Conservation (phyloP, 768 basidiomycete genomes). For the Lyophyllum semitale region DNA sequence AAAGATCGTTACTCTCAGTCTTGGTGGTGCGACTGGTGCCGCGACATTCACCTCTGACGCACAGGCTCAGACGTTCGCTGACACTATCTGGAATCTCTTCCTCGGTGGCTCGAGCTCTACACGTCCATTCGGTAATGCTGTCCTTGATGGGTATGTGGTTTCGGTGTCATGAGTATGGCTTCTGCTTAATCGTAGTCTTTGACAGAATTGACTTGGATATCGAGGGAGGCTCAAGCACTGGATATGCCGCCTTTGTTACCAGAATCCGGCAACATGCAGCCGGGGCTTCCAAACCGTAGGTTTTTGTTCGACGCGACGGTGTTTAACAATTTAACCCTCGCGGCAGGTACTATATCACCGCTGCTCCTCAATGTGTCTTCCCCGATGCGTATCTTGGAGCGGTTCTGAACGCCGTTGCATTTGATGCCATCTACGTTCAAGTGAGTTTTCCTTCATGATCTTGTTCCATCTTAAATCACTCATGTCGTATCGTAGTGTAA, state of each 20-base stretch:
- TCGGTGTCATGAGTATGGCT: not conserved
- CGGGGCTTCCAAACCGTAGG: slow-evolving; percentile 51
- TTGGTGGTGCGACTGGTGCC: slow-evolving; percentile 66
- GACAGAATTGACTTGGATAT: slow-evolving; percentile 62
- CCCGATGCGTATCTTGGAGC: slow-evolving; percentile 59
- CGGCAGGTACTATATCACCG: slow-evolving; percentile 57
- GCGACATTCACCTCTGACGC: slow-evolving; percentile 49
- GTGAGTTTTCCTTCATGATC: slow-evolving; percentile 34
- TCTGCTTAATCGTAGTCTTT: not conserved
- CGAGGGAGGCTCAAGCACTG: slow-evolving; percentile 53
- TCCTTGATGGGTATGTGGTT: slow-evolving; percentile 57
- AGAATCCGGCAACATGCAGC: slow-evolving; percentile 46
- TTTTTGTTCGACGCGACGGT: not conserved
- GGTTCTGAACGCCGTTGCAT: slow-evolving; percentile 56
- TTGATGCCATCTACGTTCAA: slow-evolving; percentile 71
- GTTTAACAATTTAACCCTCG: not conserved
- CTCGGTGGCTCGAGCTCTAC: slow-evolving; percentile 62
- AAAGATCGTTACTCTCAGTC: slow-evolving; percentile 56
- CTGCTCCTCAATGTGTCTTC: slow-evolving; percentile 59
- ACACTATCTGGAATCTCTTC: slow-evolving; percentile 67
- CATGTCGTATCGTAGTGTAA: slow-evolving; percentile 2
- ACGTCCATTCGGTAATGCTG: slow-evolving; percentile 66
- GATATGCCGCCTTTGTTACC: slow-evolving; percentile 50
- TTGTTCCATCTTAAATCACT: not conserved
- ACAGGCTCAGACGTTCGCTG: slow-evolving; percentile 54